These are phyloP conservation scores for Vigna hirtella DNA, from an alignment of 306 rosid species.

Conservation along the genomic window DNA sequence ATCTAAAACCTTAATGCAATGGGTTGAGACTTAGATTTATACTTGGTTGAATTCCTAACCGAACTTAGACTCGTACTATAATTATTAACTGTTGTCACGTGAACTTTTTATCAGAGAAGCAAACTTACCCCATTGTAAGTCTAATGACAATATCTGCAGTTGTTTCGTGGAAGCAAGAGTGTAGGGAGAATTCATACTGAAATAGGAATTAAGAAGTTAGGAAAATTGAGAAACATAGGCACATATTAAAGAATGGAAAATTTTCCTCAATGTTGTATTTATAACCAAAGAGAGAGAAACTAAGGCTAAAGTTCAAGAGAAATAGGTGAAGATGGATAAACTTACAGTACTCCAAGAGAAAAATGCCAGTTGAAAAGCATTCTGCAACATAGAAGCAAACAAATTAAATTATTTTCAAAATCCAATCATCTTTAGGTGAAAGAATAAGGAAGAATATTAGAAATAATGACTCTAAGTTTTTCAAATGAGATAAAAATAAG, in stretches of 20 bases:
- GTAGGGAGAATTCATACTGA: conserved; percentile 55
- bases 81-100: background rate
- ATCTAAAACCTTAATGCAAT: too few relatives aligned
- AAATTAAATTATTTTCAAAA: background rate
- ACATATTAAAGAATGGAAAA: background rate
- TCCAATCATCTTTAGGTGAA: background rate
- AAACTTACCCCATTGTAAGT: conserved; percentile 71
- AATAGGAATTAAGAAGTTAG: conserved; percentile 25
- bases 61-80: too few relatives aligned
- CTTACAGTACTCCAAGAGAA: conserved; percentile 80
- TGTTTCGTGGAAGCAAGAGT: conserved; percentile 66
- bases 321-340: conserved; percentile 19
- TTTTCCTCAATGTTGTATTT: background rate
- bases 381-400: conserved; percentile 57
- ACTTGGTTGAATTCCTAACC: too few relatives aligned
- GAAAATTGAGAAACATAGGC: background rate
- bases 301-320: background rate
- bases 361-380: conserved; percentile 87
- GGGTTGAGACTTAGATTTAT: too few relatives aligned
- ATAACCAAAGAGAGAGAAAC: background rate
- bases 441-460: background rate
- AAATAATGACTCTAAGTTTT: too few relatives aligned
- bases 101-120: conserved; percentile 21
- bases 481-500: too few relatives aligned
- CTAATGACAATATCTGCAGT: conserved; percentile 57